These are phyloP conservation scores for Oryza brachyantha DNA, from an alignment of 176 grass and related monocot genomes.

Conservation along the genomic window DNA sequence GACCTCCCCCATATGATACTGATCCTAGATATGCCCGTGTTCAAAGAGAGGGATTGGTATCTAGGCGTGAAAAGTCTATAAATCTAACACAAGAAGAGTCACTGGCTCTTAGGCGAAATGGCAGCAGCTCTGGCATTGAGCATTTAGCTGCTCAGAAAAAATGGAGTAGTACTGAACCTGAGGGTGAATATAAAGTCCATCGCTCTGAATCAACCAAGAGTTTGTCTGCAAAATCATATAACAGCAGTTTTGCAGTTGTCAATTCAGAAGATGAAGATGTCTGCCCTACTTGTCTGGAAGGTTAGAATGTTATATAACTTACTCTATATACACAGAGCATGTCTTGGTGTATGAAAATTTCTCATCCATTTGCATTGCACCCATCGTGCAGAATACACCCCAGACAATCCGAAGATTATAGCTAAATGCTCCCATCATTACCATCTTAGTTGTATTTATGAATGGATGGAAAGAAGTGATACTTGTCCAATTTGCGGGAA, in stretches of 20 bases:
- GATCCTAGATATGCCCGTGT: slow-evolving; percentile 65
- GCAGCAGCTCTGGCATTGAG: slow-evolving; percentile 65
- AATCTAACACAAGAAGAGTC: slow-evolving; percentile 71
- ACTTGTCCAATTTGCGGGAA: slow-evolving; percentile 85
- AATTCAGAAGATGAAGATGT: slow-evolving; percentile 87
- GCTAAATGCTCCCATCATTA: slow-evolving; percentile 87
- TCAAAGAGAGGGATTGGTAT: slow-evolving; percentile 83
- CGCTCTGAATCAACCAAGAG: slow-evolving; percentile 68
- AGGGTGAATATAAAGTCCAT: slow-evolving; percentile 51
- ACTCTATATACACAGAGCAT: neutral
- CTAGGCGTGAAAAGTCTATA: slow-evolving; percentile 80
- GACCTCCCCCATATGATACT: slow-evolving; percentile 64
- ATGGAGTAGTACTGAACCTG: slow-evolving; percentile 59
- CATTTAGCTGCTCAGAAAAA: slow-evolving; percentile 69
- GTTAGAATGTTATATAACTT: slow-evolving; percentile 33
- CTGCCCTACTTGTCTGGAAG: slow-evolving; percentile 92
- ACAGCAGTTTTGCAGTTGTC: slow-evolving; percentile 38
- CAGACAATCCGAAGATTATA: slow-evolving; percentile 81
- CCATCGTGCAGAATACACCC: slow-evolving; percentile 65
- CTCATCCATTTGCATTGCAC: neutral
- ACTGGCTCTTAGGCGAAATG: slow-evolving; percentile 62
- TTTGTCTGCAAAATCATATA: slow-evolving; percentile 63
- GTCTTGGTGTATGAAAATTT: neutral
- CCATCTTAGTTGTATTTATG: slow-evolving; percentile 95
- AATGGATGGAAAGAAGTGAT: slow-evolving; percentile 97